phyloP scores from a whole-genome alignment of 768 basidiomycete species.

The Paxillus ammoniavirescens region DNA sequence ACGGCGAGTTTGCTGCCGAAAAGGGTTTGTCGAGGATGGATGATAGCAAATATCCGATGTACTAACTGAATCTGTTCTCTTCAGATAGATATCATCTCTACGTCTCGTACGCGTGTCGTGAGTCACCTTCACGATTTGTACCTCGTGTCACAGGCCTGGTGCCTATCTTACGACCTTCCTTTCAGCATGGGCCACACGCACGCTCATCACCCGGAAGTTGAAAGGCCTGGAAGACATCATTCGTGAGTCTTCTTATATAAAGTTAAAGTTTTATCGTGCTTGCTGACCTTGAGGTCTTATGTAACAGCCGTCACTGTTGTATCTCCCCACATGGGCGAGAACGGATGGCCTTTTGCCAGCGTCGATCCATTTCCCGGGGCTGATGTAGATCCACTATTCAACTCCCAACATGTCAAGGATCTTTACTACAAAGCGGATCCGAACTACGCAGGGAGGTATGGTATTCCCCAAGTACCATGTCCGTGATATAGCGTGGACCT shows the following conservation, averaged over 20 bases:
- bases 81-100: conserved; percentile 90
- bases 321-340: conserved; percentile 78
- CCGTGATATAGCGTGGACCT: background rate
- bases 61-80: background rate
- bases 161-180: background rate
- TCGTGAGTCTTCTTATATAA: conserved; percentile 45
- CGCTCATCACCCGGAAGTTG: conserved; percentile 84
- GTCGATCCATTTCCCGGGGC: conserved; percentile 69
- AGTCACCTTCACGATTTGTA: conserved; percentile 20
- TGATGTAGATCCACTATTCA: conserved; percentile 72
- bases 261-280: background rate
- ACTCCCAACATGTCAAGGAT: conserved; percentile 73
- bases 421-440: conserved; percentile 79
- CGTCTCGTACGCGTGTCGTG: conserved; percentile 84
- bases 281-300: background rate
- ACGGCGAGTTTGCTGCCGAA: conserved; percentile 70
- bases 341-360: conserved; percentile 87
- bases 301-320: conserved; percentile 70
- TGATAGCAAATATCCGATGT: no score
- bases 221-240: conserved; percentile 89
- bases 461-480: background rate
- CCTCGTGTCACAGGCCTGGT: background rate
- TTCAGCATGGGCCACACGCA: conserved; percentile 89
- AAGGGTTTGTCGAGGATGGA: conserved; percentile 48
- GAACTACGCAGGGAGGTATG: conserved; percentile 66